Conservation (phyloP, 2,329 filamentous ascomycete genomes). For the Penicillium sp. region DNA sequence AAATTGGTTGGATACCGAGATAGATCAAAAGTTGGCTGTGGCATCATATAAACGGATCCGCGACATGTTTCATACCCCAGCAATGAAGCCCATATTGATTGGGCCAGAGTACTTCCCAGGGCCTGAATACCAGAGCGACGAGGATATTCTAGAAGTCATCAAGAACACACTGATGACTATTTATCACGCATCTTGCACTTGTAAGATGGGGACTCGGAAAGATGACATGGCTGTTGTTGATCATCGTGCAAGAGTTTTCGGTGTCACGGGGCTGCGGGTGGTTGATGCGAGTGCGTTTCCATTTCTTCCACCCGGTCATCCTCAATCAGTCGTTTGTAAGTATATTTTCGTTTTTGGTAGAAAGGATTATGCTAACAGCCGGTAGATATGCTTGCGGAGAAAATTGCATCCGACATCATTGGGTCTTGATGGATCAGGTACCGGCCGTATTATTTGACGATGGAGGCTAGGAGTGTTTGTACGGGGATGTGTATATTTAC, state of each 20-base stretch:
- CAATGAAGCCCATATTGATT: slow-evolving; percentile 38
- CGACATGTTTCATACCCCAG: slow-evolving; percentile 40
- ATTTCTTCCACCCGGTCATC: slow-evolving; percentile 50
- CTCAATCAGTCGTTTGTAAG: slow-evolving; percentile 50
- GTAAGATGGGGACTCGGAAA: slow-evolving; percentile 39
- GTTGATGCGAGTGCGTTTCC: slow-evolving; percentile 49
- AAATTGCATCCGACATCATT: slow-evolving; percentile 46
- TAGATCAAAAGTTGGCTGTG: slow-evolving; percentile 55
- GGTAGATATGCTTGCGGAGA: slow-evolving; percentile 52
- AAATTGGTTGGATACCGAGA: slow-evolving; percentile 53
- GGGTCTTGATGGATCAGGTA: neutral
- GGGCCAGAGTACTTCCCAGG: slow-evolving; percentile 50
- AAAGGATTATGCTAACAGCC: slow-evolving; percentile 10
- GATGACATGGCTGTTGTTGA: slow-evolving; percentile 44
- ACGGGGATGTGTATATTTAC: no score
- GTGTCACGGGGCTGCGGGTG: slow-evolving; percentile 41
- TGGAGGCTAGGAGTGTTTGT: neutral
- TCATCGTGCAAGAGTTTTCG: slow-evolving; percentile 39
- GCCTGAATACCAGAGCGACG: slow-evolving; percentile 47
- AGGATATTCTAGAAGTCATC: slow-evolving; percentile 49
- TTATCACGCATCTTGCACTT: slow-evolving; percentile 41
- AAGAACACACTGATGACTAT: slow-evolving; percentile 38
- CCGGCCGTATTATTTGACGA: neutral
- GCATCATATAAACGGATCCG: slow-evolving; percentile 53
- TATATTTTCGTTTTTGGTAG: neutral